Base-by-base conservation (phyloP, 2,329 filamentous ascomycete species). In the Aspergillus fumigatiaffinis region DNA sequence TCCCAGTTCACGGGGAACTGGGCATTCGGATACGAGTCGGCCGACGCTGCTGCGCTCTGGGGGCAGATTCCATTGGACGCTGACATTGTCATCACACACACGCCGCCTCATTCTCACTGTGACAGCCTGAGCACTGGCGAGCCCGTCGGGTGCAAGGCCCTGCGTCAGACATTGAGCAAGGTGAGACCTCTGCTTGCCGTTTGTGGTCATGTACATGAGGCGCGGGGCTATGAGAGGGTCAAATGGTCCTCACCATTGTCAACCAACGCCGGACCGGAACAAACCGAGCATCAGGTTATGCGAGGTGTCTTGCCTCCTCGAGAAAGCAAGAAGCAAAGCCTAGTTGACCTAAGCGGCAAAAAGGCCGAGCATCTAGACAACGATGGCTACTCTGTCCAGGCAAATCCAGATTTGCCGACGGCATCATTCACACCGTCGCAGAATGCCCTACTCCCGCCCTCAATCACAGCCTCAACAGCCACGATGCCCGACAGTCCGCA, bases 171-270 rank as follows among this genome's bases (percentile, higher is more conserved):
- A 2, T 61, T 86, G 52, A 73, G 74, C 66, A 70, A 72, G 35
- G 74, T 82, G 28, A 75, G 79, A 53, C 84, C 84, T 26, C 68
- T 72, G 60, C 68, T 86, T 58, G 77, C 77, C 60, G 71, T 86
- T 54, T 86, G 80, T 66, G 84, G 84, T n/a, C 83, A 86, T 73
- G 80, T 84, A 41, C 83, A 86, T 70, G 79, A 82, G 65, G 79
- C 76, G 46, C 73, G 83, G 66, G 83, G 83, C 29, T 82, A 77
- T 51, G 76, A 82, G 64, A 72, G 79, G 29, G 73, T 85, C 28
- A 68, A 68, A 47, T 86, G 83, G 83, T 41, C 42, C 51, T 57
- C 35, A 44, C 21, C 32, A 49, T 35, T 53, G 38, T 38, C 55
- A 26, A 35, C 54, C 12, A 47, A 20, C 12, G 28, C 38, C 32